Evolutionary conservation across 805 yeast species (phyloP), one percentile per base, ranked within the genome.

Genomic region (Saturnispora kantuleensis): DNA sequence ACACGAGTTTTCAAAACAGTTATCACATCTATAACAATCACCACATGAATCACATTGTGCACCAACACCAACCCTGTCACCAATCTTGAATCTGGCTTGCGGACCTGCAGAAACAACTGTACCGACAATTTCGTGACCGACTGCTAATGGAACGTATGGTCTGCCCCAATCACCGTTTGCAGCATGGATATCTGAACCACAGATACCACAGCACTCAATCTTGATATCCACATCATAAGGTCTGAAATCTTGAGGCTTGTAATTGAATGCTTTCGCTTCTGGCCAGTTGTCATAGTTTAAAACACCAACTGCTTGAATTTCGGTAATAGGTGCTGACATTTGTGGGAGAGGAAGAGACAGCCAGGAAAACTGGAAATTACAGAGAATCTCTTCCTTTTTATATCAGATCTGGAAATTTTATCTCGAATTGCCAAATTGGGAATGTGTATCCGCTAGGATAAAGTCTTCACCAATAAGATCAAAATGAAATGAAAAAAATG

Each of bases 41-140:
- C 57, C 52, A 55, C 76, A 71, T n/a, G 70, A 54, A 47, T 53
- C 56, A 30, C 59, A 51, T 47, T 62, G 66, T 15, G 78, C 76
- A 47, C 78, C 78, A 41, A 72, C 64, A 49, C 77, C 78, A 34
- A 72, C 76, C 52, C 75, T 63, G 43, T 74, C 70, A 16, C 78
- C 78, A 26, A 70, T 50, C 53, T 71, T 66, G 51, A 64, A 53
- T 40, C 54, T 47, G 29, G 64, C 71, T n/a, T 42, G 38, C 15
- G 55, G 48, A 33, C 76, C 77, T n/a, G 66, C 59, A 18, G 60
- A 65, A 16, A 63, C 55, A 11, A 71, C 71, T n/a, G 52, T 54
- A 16, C 75, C 75, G 12, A 71, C 57, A 51, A 71, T 68, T 53
- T 71, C 77, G 53, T 71, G 77, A 9, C 76, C 76, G n/a, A 67